phyloP scores from a whole-genome alignment of 305 asterid species.

The Rubia occidens region DNA sequence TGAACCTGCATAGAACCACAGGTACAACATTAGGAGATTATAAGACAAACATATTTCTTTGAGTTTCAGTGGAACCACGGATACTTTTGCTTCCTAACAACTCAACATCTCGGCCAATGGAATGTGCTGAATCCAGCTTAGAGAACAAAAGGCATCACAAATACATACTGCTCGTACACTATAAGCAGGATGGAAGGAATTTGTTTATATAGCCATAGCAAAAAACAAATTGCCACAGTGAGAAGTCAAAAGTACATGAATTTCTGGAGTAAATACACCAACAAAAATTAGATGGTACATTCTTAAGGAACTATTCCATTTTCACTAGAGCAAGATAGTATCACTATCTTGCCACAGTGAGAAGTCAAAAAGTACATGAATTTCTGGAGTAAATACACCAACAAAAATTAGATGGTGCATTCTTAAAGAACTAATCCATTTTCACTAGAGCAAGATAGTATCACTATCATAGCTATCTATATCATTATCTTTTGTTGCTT shows the following conservation, averaged over 20 bases:
- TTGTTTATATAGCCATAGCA: not conserved
- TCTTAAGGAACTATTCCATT: not conserved
- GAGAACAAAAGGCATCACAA: not conserved
- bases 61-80: not conserved
- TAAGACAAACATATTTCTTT: not conserved
- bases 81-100: not conserved
- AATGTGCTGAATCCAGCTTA: not conserved
- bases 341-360: not conserved
- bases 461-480: not conserved
- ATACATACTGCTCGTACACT: not conserved
- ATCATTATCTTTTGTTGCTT: not conserved
- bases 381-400: not conserved
- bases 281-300: not conserved
- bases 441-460: not conserved
- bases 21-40: conserved; percentile 6
- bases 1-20: conserved; percentile 44
- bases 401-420: not conserved
- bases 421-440: not conserved
- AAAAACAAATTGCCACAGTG: not conserved
- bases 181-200: not conserved
- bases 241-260: not conserved
- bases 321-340: not conserved
- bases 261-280: not conserved
- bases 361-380: not conserved
- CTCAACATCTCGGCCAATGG: not conserved